Conservation (phyloP, 2,329 filamentous ascomycete genomes). For the Hypoxylon sp. region DNA sequence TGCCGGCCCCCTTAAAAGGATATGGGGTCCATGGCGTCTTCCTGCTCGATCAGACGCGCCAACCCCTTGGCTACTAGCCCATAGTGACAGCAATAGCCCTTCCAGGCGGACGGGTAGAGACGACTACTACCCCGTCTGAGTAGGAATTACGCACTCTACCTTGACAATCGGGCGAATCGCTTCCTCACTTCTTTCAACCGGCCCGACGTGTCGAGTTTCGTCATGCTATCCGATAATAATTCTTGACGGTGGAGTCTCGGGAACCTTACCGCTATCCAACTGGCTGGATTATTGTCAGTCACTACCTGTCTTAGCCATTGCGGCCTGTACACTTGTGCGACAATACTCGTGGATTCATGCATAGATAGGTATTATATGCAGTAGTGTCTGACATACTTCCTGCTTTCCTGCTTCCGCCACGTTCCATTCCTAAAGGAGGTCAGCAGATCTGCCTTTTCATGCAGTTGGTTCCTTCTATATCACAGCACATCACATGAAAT, state of each 20-base stretch:
- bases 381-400: slow-evolving; percentile 30
- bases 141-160: slow-evolving; percentile 26
- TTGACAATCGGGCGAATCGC: slow-evolving; percentile 32
- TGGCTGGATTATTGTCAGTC: slow-evolving; percentile 18
- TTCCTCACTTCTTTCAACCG: slow-evolving; percentile 23
- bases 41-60: slow-evolving; percentile 29
- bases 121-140: slow-evolving; percentile 39
- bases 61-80: slow-evolving; percentile 17
- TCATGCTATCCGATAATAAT: slow-evolving; percentile 35
- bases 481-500: slow-evolving; percentile 41
- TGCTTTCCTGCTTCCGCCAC: slow-evolving; percentile 27
- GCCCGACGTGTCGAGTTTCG: slow-evolving; percentile 35
- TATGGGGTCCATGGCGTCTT: slow-evolving; percentile 25
- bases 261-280: slow-evolving; percentile 17
- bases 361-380: slow-evolving; percentile 41
- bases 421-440: slow-evolving; percentile 38
- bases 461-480: slow-evolving; percentile 47
- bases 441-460: slow-evolving; percentile 44
- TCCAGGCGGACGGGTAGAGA: slow-evolving; percentile 37
- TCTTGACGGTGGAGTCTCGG: slow-evolving; percentile 36
- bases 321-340: slow-evolving; percentile 18
- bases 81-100: slow-evolving; percentile 21
- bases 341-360: slow-evolving; percentile 30
- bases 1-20: slow-evolving; percentile 17
- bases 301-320: slow-evolving; percentile 11